Percentiles rank a stretch among this genome's conserved stretches.
Conservation (phyloP, 1,139 yeast genomes). For the Candida albicans region DNA sequence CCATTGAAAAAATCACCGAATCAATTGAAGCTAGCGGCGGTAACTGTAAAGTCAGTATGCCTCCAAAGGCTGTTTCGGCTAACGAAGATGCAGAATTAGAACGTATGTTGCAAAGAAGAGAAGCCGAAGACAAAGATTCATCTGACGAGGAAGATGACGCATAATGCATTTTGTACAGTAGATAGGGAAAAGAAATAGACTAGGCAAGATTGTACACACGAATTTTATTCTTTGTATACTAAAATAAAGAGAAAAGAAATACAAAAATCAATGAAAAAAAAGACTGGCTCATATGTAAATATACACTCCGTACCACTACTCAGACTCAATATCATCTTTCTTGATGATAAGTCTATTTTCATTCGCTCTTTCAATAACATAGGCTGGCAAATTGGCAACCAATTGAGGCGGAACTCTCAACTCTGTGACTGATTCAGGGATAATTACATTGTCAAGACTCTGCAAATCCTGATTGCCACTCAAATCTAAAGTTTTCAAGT, state of each 20-base stretch:
- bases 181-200: not conserved
- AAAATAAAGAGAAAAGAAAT: not conserved
- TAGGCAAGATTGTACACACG: not conserved
- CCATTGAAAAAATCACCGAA: conserved; percentile 72
- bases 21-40: conserved; percentile 79
- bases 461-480: conserved; percentile 46
- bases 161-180: conserved; percentile 1
- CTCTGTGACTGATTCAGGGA: conserved; percentile 41
- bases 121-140: conserved; percentile 47
- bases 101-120: conserved; percentile 71
- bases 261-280: not conserved
- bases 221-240: not conserved
- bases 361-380: conserved; percentile 45
- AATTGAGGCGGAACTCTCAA: conserved; percentile 39
- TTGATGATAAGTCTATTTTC: conserved; percentile 31
- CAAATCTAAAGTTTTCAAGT: conserved; percentile 36
- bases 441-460: conserved; percentile 37
- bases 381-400: conserved; percentile 38
- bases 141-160: conserved; percentile 44
- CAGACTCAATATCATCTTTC: conserved; percentile 19
- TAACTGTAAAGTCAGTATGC: conserved; percentile 89
- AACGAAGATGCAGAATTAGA: conserved; percentile 98
- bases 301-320: not conserved
- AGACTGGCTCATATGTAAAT: not conserved
- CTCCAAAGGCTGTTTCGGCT: conserved; percentile 98